A percentile compares a stretch with the other conserved stretches of the same genome.
Conservation (phyloP, 495 filamentous ascomycete genomes). For the Hypoxylon intermedium region DNA sequence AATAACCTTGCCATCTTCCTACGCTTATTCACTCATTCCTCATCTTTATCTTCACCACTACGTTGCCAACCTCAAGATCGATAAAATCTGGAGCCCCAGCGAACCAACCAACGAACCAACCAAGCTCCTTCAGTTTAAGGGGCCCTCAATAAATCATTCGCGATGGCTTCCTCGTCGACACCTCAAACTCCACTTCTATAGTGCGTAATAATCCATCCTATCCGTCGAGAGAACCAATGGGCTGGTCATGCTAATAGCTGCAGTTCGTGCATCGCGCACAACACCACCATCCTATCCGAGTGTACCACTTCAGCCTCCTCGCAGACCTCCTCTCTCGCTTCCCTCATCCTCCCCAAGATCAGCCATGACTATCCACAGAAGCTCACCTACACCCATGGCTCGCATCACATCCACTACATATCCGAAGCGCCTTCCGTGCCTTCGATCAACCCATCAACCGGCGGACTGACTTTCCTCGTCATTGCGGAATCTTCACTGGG, state of each 20-base stretch:
- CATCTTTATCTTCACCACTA: conserved; percentile 1
- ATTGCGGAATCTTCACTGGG: conserved; percentile 78
- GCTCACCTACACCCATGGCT: conserved; percentile 89
- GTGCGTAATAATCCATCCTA: conserved; percentile 55
- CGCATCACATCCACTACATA: conserved; percentile 95
- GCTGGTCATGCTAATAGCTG: conserved; percentile 11
- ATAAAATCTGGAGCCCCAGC: not conserved
- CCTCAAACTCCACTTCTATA: conserved; percentile 79
- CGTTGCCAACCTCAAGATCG: not conserved
- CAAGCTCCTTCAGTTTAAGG: not conserved
- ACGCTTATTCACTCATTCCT: not conserved
- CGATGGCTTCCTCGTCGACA: conserved; percentile 83
- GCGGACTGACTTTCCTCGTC: conserved; percentile 85
- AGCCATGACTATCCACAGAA: conserved; percentile 79
- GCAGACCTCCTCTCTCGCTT: conserved; percentile 82
- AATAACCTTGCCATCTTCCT: conserved; percentile 9
- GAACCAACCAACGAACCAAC: not conserved
- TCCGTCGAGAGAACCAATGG: conserved; percentile 11
- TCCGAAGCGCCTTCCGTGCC: conserved; percentile 77
- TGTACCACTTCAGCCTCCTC: conserved; percentile 82
- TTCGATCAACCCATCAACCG: conserved; percentile 62
- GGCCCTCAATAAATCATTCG: conserved; percentile 21
- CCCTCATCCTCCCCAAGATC: conserved; percentile 96
- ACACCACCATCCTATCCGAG: conserved; percentile 89
- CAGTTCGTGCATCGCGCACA: conserved; percentile 90